These are phyloP conservation scores for Colletotrichum sp. DNA, from an alignment of 2,329 filamentous ascomycete species.

Conservation along the genomic window DNA sequence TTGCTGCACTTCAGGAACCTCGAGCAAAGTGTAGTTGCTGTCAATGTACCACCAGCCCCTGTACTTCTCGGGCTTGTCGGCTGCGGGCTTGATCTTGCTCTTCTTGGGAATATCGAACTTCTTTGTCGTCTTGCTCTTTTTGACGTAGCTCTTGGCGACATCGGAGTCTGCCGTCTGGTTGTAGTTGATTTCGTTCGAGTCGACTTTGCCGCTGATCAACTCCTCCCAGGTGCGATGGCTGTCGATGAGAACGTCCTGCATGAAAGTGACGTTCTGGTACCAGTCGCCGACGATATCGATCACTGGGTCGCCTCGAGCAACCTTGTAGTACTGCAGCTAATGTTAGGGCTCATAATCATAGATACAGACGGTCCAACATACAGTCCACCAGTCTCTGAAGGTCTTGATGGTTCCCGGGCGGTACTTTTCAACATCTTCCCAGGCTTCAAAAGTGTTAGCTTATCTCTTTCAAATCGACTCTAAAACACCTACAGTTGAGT, in stretches of 20 bases:
- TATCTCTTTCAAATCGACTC: rapidly evolving
- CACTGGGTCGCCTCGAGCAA: constrained; percentile 37
- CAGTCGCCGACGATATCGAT: constrained; percentile 40
- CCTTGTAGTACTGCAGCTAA: constrained; percentile 41
- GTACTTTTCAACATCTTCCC: constrained; percentile 42
- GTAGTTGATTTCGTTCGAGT: constrained; percentile 42
- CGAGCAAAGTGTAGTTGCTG: constrained; percentile 33
- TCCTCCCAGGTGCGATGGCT: constrained; percentile 45
- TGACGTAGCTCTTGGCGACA: constrained; percentile 36
- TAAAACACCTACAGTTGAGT: constrained; percentile 33
- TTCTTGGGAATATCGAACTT: constrained; percentile 35
- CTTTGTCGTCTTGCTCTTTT: constrained; percentile 33
- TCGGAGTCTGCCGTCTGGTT: constrained; percentile 42
- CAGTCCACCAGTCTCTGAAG: constrained; percentile 44
- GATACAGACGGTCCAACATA: constrained; percentile 14
- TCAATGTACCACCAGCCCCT: constrained; percentile 44
- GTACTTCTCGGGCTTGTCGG: constrained; percentile 34
- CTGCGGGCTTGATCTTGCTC: constrained; percentile 33
- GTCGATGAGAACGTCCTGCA: constrained; percentile 34
- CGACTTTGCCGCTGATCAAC: constrained; percentile 40
- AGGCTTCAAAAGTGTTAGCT: constrained; percentile 23
- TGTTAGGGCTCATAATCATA: neutral
- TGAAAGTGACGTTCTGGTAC: constrained; percentile 39
- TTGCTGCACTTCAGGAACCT: neutral
- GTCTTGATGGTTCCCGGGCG: constrained; percentile 38